Evolutionary conservation across 495 filamentous ascomycete genomes (phyloP).

Genomic region (Cercophora newfieldiana): DNA sequence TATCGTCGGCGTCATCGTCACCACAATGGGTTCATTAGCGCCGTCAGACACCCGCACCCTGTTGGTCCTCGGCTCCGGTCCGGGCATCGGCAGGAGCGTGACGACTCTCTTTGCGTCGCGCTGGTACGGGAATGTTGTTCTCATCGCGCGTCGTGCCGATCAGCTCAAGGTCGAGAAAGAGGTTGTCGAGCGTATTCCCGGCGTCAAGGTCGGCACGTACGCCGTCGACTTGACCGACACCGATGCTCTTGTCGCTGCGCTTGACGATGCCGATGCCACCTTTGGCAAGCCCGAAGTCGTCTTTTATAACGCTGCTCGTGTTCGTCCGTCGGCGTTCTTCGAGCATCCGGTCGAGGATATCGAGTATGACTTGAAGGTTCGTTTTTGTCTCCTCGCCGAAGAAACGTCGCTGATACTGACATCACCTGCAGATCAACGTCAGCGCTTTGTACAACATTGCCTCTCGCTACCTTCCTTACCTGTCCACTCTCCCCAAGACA

Average conservation of each 20-base stretch:
- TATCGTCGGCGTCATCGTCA: neutral
- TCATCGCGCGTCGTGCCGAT: constrained; percentile 38
- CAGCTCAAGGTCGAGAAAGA: constrained; percentile 36
- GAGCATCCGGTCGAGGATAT: constrained; percentile 35
- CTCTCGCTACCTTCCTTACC: constrained; percentile 36
- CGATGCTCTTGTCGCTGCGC: constrained; percentile 24
- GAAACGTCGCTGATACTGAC: neutral
- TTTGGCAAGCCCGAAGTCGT: constrained; percentile 36
- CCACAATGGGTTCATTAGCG: neutral
- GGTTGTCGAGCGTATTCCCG: constrained; percentile 24
- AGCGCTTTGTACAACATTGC: constrained; percentile 39
- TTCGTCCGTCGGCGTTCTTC: constrained; percentile 32
- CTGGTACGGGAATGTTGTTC: constrained; percentile 39
- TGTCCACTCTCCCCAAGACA: constrained; percentile 28
- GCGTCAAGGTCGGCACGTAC: constrained; percentile 33
- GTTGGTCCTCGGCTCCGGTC: constrained; percentile 43
- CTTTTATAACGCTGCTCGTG: constrained; percentile 45
- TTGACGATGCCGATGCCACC: constrained; percentile 32
- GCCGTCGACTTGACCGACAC: constrained; percentile 37
- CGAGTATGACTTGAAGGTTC: constrained; percentile 42
- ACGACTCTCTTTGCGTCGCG: constrained; percentile 39
- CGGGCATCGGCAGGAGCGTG: constrained; percentile 42
- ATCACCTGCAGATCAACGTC: constrained; percentile 33
- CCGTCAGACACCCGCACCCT: constrained; percentile 17
- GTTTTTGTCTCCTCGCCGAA: neutral